Conservation (phyloP, 345 rosid species). For the Syzygium aqueum region DNA sequence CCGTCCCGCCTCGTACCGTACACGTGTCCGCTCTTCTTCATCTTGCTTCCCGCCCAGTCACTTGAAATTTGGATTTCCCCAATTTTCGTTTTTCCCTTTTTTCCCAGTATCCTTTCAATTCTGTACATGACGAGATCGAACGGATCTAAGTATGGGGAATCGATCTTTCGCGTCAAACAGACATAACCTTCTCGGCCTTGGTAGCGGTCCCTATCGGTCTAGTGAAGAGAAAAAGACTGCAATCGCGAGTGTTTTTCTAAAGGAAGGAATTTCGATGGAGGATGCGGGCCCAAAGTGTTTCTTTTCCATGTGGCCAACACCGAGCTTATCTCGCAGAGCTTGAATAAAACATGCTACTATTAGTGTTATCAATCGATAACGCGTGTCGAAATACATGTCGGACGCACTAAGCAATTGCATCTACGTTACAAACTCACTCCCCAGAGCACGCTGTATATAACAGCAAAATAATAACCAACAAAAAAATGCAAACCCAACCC, state of each 20-base stretch:
- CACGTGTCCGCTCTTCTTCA: background rate
- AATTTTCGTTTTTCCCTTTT: accelerated
- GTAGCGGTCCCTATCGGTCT: background rate
- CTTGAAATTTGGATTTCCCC: background rate
- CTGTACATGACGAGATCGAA: background rate
- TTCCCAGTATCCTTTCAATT: background rate
- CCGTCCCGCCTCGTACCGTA: background rate
- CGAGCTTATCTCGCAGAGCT: background rate
- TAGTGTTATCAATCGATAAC: background rate
- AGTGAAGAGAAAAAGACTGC: no score
- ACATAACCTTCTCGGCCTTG: background rate
- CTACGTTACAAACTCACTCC: background rate
- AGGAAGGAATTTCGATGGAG: background rate
- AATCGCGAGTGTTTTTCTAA: no score
- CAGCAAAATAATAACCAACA: background rate
- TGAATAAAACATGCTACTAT: background rate
- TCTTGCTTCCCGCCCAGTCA: background rate
- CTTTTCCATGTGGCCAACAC: background rate
- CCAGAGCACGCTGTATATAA: background rate
- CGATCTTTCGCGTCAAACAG: background rate
- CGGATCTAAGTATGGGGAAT: background rate
- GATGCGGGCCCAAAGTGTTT: accelerated
- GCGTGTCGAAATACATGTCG: background rate
- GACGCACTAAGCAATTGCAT: background rate
- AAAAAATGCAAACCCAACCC: background rate